Conservation (phyloP, 441 rosid species). For the Pelargonium australe region DNA sequence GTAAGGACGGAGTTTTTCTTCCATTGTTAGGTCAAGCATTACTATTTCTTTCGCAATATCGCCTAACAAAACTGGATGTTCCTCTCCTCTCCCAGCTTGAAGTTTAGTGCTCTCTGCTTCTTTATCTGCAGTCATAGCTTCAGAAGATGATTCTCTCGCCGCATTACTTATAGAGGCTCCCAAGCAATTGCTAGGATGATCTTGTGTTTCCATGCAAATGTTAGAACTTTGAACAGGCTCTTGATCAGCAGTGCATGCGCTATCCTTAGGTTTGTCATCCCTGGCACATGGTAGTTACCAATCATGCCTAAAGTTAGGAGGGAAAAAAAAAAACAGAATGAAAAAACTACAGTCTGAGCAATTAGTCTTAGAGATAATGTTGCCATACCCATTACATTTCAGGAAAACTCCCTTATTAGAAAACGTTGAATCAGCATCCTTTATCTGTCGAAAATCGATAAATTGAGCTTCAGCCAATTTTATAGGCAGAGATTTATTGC, state of each 20-base stretch:
- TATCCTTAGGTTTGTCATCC: conserved; percentile 16
- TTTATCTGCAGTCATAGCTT: conserved; percentile 12
- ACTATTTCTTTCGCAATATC: conserved; percentile 17
- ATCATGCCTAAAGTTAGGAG: conserved; percentile 18
- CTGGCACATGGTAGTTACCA: conserved; percentile 16
- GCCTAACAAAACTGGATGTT: conserved; percentile 19
- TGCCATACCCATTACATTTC: conserved; percentile 25
- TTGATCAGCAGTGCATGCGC: conserved; percentile 4
- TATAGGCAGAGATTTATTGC: neutral
- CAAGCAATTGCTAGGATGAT: conserved; percentile 9
- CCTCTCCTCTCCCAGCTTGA: conserved; percentile 12
- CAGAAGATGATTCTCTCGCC: conserved; percentile 14
- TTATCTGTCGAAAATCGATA: conserved; percentile 25
- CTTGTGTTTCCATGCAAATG: conserved; percentile 10
- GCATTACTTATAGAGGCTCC: conserved; percentile 11
- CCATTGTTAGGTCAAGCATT: conserved; percentile 13
- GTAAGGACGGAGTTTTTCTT: conserved; percentile 14
- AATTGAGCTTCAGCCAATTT: neutral
- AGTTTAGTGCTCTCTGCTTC: conserved; percentile 14
- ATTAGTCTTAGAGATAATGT: neutral
- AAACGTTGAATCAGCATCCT: conserved; percentile 15
- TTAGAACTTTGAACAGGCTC: conserved; percentile 14
- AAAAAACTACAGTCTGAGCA: conserved; percentile 2
- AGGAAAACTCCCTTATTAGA: conserved; percentile 8
- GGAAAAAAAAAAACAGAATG: neutral